These are phyloP conservation scores for Pontederia crassipes DNA, from an alignment of 176 grass and related monocot genomes.

Conservation along the genomic window DNA sequence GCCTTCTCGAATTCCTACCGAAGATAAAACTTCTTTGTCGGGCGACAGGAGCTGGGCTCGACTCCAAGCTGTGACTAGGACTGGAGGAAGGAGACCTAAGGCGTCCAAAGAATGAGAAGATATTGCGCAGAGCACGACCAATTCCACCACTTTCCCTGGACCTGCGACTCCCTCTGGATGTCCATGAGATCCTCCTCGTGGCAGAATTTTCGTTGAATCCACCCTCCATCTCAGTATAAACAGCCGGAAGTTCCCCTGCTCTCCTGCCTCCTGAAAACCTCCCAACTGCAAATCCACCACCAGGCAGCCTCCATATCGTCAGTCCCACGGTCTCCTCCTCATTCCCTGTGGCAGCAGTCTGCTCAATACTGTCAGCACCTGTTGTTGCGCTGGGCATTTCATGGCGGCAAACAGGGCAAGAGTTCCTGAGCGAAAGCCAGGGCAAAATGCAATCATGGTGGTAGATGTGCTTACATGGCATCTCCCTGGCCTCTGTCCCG, in stretches of 20 bases:
- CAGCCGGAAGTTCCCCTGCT: neutral
- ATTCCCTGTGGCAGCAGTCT: neutral
- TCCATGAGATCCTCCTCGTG: neutral
- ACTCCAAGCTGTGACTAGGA: neutral
- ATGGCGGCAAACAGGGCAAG: slow-evolving; percentile 23
- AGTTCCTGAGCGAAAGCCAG: slow-evolving; percentile 16
- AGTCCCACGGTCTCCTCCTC: neutral
- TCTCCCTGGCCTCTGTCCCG: slow-evolving; percentile 18
- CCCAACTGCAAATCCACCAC: neutral
- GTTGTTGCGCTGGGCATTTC: slow-evolving; percentile 5
- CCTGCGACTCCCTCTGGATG: neutral
- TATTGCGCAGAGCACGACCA: neutral
- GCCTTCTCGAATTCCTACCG: neutral
- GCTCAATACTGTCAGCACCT: neutral
- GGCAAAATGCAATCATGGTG: slow-evolving; percentile 25
- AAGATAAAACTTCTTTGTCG: neutral
- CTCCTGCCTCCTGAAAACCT: neutral
- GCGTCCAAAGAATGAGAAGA: neutral
- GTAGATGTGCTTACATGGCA: slow-evolving; percentile 25
- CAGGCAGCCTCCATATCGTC: neutral
- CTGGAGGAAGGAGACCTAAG: too few relatives aligned
- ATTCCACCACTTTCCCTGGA: neutral
- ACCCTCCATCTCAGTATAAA: neutral
- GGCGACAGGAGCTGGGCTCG: neutral
- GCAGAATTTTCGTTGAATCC: neutral